Evolutionary conservation across 2,329 filamentous ascomycete genomes (phyloP).

Genomic region (Arthrobotrys sinensis): DNA sequence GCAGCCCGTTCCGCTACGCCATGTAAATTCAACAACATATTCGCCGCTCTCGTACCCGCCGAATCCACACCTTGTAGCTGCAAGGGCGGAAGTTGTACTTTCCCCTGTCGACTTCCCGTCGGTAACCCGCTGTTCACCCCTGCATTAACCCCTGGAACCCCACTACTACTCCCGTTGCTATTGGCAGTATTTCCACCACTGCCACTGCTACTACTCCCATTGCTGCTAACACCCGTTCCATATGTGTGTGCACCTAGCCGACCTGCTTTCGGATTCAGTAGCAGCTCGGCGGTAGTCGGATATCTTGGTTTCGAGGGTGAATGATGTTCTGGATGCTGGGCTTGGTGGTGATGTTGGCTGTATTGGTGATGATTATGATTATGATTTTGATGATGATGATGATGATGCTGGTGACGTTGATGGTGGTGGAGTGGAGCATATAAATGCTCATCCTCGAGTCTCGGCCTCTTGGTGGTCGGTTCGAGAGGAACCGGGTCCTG

Average conservation of each 20-base stretch:
- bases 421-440: constrained; percentile 31
- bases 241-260: constrained; percentile 37
- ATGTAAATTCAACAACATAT: constrained; percentile 57
- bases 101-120: constrained; percentile 32
- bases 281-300: constrained; percentile 46
- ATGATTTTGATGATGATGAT: constrained; percentile 3
- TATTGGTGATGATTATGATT: constrained; percentile 21
- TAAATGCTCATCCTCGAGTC: constrained; percentile 46
- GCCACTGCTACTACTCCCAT: background rate
- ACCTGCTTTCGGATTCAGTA: constrained; percentile 45
- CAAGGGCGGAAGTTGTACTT: constrained; percentile 34
- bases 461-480: constrained; percentile 50
- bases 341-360: constrained; percentile 12
- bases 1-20: constrained; percentile 37
- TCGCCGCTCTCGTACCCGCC: constrained; percentile 42
- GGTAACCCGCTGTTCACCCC: constrained; percentile 20
- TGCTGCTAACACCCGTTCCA: constrained; percentile 2
- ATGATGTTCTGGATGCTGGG: constrained; percentile 18
- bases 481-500: constrained; percentile 58
- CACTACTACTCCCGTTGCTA: background rate
- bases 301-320: constrained; percentile 50
- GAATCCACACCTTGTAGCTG: constrained; percentile 35
- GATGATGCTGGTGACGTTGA: constrained; percentile 22
- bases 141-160: constrained; percentile 21
- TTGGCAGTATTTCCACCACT: background rate